Base-by-base conservation (phyloP, 2,329 filamentous ascomycete genomes). In the Aspergillus phoenicis region DNA sequence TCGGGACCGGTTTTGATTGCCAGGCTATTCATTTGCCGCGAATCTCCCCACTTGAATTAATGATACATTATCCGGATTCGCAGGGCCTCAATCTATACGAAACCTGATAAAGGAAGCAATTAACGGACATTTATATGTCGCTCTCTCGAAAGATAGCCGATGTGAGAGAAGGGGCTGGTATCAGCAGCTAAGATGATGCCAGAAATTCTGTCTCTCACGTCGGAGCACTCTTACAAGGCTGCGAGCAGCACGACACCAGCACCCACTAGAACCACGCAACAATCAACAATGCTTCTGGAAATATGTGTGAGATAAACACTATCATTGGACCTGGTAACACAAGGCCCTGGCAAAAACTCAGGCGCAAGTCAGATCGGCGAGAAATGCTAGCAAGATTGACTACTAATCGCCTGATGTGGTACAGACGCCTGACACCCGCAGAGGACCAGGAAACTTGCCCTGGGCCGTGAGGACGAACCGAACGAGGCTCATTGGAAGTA, bases 11-110 rank as follows among this genome's bases (percentile, higher is more conserved):
- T 15, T 17, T 33, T 33, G 8, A 10, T 51, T 51, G 26, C 10
- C 8, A 33, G 47, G 30, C 47, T 17, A 8, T 26, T 51, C 47
- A 30, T 51, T 51, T 59, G 56, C 62, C 57, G 62, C 57, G 24
- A 38, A 22, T 52, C 60, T 58, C 60, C 60, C 60, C 60, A 60
- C 64, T 58, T 63, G 61, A 61, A 51, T 52, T 58, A 62, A 28
- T 1, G 53, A 60, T 28, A 51, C 58, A 15, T 45, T 48, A 17
- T 58, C 52, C 58, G 45, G 48, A 38, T 56, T 53, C 24, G 30
- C 52, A 48, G 41, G 36, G 33, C 48, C 22, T 28, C 53, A 61
- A 64, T 66, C 22, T 62, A 66, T 28, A 51, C 61, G 64, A 65
- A 64, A 66, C 64, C n/a, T 7, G 53, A 11, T 10, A 33, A n/a